Base-by-base conservation (phyloP, 2,329 filamentous ascomycete species). In the Talaromyces sp. region DNA sequence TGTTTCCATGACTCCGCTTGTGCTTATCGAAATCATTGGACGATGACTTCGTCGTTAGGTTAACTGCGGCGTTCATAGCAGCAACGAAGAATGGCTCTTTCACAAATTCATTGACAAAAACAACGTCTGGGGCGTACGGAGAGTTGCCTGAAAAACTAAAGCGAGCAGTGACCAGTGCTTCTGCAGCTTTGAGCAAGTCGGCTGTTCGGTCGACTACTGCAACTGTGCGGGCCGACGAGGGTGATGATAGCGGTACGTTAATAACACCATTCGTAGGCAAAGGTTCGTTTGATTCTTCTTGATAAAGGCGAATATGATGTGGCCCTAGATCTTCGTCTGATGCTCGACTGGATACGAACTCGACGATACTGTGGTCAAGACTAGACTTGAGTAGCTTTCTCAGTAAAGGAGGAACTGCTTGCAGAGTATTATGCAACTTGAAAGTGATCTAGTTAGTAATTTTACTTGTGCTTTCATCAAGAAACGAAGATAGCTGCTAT, bases 101-200 rank as follows among this genome's bases (percentile, higher is more conserved):
- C 3, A 80, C 76, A 62, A 82, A 89, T 64, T 89, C 86, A 63
- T 89, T 87, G n/a, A 89, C 85, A 0, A 88, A 72, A 0, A 89
- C 82, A 0, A 87, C 33, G 66, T 89, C 86, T 0, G 87, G 87
- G 0, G 85, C 82, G 67, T 88, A 88, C 0, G 85, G 79, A 0
- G 85, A 87, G 2, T 72, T 76, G 2, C 85, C 85, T 1, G 81
- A 76, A 33, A 86, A 84, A 14, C 74, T 73, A 66, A 87, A 84
- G 2, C 85, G 77, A 1, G 86, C 84, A 0, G 74, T 75, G 0
- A 83, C 79, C 0, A 89, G 74, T 2, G 79, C 76, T 60, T 78
- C 73, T 0, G 86, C 86, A 0, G 87, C 85, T 2, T 72, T 67
- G 5, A 77, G 69, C 1, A 88, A 64, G 64, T 87, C 77, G 10